phyloP scores from a whole-genome alignment of 768 basidiomycete genomes.

The Mycena amicta region DNA sequence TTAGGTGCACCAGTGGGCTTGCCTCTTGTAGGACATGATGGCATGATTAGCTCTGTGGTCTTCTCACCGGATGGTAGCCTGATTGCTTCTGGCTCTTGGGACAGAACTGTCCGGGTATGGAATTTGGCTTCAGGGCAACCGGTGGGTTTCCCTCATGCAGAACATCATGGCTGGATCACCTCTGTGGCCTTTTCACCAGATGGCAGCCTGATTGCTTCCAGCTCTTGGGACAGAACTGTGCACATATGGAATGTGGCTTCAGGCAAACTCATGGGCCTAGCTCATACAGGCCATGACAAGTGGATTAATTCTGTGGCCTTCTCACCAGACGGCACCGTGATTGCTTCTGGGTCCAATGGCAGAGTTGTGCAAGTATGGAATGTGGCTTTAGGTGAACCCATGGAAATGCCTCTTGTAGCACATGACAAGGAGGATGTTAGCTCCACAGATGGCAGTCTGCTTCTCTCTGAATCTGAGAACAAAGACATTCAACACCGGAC shows the following conservation, averaged over 20 bases:
- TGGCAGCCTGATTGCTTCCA: slow-evolving; percentile 16
- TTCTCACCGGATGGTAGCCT: slow-evolving; percentile 6
- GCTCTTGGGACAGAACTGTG: slow-evolving; percentile 13
- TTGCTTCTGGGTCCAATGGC: slow-evolving; percentile 18
- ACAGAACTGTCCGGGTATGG: slow-evolving; percentile 9
- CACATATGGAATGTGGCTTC: slow-evolving; percentile 21
- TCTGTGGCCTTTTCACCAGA: slow-evolving; percentile 24
- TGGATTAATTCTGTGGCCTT: not conserved
- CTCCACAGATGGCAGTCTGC: not conserved
- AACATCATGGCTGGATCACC: slow-evolving; percentile 4
- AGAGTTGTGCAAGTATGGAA: slow-evolving; percentile 16
- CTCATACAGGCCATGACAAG: slow-evolving; percentile 2
- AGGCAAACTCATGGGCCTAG: not conserved
- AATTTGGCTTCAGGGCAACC: not conserved
- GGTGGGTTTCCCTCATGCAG: slow-evolving; percentile 2
- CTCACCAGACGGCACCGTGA: slow-evolving; percentile 5
- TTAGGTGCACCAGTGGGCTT: not conserved
- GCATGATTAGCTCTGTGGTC: not conserved
- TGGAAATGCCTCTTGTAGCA: too few species aligned
- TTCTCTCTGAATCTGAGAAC: too few species aligned
- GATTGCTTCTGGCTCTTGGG: slow-evolving; percentile 18
- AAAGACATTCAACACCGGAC: too few species aligned
- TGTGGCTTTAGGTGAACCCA: too few species aligned
- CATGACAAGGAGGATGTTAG: too few species aligned
- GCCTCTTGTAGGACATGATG: slow-evolving; percentile 12